Conservation (phyloP, 768 basidiomycete species). For the Hypsizygus marmoreus region DNA sequence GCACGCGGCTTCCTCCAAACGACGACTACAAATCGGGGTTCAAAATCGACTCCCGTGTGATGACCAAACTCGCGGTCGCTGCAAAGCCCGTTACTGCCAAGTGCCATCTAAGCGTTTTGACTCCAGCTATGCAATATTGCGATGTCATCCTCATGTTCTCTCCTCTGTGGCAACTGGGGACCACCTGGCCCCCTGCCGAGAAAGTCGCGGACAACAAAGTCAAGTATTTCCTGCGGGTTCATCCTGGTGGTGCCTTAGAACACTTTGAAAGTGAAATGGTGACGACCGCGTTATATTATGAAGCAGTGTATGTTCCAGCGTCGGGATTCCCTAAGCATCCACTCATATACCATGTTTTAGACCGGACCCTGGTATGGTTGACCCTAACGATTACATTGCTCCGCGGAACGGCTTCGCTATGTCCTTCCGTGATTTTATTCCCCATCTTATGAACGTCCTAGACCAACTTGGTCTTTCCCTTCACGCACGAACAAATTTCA, state of each 20-base stretch:
- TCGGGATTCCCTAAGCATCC: not conserved
- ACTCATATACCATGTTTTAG: constrained; percentile 37
- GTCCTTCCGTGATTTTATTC: constrained; percentile 78
- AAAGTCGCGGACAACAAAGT: constrained; percentile 65
- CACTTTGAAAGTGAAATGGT: constrained; percentile 85
- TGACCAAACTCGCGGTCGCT: constrained; percentile 75
- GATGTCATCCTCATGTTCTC: constrained; percentile 76
- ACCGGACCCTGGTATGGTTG: constrained; percentile 75
- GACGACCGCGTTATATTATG: constrained; percentile 81
- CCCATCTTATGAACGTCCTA: constrained; percentile 79
- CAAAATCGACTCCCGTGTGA: constrained; percentile 74
- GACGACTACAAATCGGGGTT: constrained; percentile 68
- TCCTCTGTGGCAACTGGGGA: constrained; percentile 70
- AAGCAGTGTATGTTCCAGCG: constrained; percentile 64
- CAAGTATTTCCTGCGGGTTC: constrained; percentile 82
- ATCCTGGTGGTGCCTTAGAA: constrained; percentile 84
- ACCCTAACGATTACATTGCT: constrained; percentile 77
- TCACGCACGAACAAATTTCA: constrained; percentile 79
- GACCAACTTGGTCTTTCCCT: constrained; percentile 85
- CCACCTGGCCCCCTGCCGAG: constrained; percentile 82
- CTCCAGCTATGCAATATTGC: constrained; percentile 76
- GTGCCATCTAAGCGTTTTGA: constrained; percentile 73
- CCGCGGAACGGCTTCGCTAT: constrained; percentile 86
- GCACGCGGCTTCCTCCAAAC: constrained; percentile 67
- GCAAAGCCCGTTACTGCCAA: constrained; percentile 75